Evolutionary conservation across 2,329 filamentous ascomycete genomes (phyloP), one percentile per base, ranked within the genome.

Genomic region (Dothideomycetes sp.): DNA sequence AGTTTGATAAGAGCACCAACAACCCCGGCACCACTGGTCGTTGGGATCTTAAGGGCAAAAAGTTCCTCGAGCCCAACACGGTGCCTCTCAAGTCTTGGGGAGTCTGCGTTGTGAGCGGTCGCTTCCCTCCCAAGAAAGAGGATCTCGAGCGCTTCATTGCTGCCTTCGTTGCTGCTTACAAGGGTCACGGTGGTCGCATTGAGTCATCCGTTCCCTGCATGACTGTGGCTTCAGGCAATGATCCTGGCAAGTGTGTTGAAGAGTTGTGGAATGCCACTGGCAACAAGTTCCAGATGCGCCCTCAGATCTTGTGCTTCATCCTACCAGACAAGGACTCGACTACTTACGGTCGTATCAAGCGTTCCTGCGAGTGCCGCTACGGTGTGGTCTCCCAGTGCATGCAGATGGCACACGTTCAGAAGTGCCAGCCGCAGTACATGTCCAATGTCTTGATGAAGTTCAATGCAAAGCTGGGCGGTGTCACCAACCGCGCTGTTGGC

Each of bases 361-460:
- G 88, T 62, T 84, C 76, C 18, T 81, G 77, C 45, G 91, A 98
- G 50, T 89, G 84, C 53, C 79, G 84, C 24, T 88, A 78, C 47
- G 87, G 82, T n/a, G 73, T 88, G 11, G 70, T 86, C 0, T 85
- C 86, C 0, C 91, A 96, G 56, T 81, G 88, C 46, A 56, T 96
- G n/a, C 79, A 87, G 48, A 66, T 69, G 2, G 63, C 64, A 0
- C 81, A 93, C 43, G 83, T 89, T 1, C 51, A 64, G 29, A 81
- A 81, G 56, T 75, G 74, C 12, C 76, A 82, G 16, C 72, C 72
- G 0, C 91, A 98, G 52, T 96, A 96, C 61, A 81, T 84, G 52
- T 91, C 84, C 1, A 98, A 98, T 46, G 86, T 98, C 0, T 75
- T 79, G 47, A 91, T 98, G 85, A 98, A 98, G 66, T 78, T 98